Percentiles rank a stretch among this genome's conserved stretches.
phyloP scores from a whole-genome alignment of 139 green algal genomes.

The Trebouxia sp. region DNA sequence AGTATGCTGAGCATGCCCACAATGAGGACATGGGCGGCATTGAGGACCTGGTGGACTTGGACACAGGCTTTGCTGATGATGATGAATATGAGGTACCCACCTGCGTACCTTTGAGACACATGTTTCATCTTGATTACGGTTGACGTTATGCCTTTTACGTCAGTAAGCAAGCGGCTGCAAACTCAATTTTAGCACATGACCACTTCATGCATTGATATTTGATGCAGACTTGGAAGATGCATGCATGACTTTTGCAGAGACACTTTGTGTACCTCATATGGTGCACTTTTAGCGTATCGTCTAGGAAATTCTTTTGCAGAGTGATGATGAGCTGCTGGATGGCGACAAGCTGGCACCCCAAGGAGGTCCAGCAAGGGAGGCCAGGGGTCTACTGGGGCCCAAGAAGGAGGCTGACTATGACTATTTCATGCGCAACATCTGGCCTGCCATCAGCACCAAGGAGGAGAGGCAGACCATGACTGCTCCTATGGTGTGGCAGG shows the following conservation, averaged over 20 bases:
- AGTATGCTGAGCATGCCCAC: conserved; percentile 35
- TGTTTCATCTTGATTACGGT: too few relatives aligned
- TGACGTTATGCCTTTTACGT: too few relatives aligned
- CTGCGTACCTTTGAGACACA: too few relatives aligned
- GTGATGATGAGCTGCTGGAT: conserved; percentile 31
- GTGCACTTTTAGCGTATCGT: too few relatives aligned
- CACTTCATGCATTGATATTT: too few relatives aligned
- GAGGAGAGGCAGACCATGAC: conserved; percentile 38
- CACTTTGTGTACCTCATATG: too few relatives aligned
- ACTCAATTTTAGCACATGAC: too few relatives aligned
- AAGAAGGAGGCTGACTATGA: conserved; percentile 30
- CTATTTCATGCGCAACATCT: conserved; percentile 22
- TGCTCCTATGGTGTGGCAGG: conserved; percentile 18
- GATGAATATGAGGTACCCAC: conserved; percentile 32
- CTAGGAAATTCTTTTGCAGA: not conserved
- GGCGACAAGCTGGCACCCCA: not conserved
- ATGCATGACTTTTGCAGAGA: too few relatives aligned
- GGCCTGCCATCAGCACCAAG: conserved; percentile 18
- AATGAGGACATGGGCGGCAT: conserved; percentile 58
- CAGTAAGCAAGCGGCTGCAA: too few relatives aligned
- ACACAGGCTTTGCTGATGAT: conserved; percentile 29
- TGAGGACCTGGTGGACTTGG: conserved; percentile 43
- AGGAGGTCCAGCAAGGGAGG: not conserved
- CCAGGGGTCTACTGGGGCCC: not conserved
- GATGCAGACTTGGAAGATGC: too few relatives aligned